Conservation (phyloP, 108 stramenopile species). For the Cyclotella cryptica region DNA sequence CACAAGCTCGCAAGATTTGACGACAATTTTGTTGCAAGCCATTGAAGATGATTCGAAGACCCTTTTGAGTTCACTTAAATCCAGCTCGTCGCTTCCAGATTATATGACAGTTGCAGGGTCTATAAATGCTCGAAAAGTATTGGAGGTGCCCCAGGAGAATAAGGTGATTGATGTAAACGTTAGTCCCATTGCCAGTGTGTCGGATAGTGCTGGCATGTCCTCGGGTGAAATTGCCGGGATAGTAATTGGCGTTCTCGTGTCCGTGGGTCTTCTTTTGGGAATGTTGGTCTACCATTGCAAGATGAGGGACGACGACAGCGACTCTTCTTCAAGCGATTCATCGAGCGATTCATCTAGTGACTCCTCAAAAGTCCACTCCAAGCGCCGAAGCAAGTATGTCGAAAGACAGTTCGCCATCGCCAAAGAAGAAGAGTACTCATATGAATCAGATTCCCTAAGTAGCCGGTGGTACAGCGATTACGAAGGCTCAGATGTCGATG, state of each 20-base stretch:
- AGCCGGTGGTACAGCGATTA: conserved; percentile 38
- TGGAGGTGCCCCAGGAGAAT: conserved; percentile 1
- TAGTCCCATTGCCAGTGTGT: not conserved
- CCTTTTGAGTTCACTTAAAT: conserved; percentile 10
- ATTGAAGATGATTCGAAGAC: conserved; percentile 6
- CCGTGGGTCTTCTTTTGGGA: not conserved
- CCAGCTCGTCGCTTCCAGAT: conserved; percentile 1
- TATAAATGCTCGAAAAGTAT: not conserved
- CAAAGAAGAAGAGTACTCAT: not conserved
- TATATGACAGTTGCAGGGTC: conserved; percentile 7
- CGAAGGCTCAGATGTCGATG: conserved; percentile 14
- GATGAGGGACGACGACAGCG: not conserved
- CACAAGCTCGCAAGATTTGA: conserved; percentile 16
- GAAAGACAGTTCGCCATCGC: too few species aligned
- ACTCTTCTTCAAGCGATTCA: conserved; percentile 5
- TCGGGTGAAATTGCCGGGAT: not conserved
- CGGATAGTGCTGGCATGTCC: not conserved
- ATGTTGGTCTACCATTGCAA: not conserved
- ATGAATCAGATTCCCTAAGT: conserved; percentile 17
- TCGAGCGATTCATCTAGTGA: conserved; percentile 4
- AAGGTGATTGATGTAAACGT: not conserved
- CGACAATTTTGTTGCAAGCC: conserved; percentile 7
- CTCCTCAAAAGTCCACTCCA: not conserved
- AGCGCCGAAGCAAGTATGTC: not conserved
- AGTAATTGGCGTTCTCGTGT: not conserved